phyloP scores from a whole-genome alignment of 1,139 yeast genomes.

The Suhomyces wounanorum region DNA sequence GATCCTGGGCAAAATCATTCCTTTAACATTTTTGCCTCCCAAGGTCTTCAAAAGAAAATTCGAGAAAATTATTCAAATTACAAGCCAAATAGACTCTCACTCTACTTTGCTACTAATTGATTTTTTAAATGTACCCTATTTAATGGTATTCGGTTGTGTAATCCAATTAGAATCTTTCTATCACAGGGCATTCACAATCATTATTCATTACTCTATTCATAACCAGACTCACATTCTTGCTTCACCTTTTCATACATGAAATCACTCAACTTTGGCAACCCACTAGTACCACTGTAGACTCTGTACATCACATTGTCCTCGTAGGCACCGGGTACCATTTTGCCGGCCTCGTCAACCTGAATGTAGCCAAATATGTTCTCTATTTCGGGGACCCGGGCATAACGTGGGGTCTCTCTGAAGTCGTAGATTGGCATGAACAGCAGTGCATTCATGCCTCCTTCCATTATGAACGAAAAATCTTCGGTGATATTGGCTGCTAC shows the following conservation, averaged over 20 bases:
- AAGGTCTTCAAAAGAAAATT: too few relatives aligned
- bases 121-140: too few relatives aligned
- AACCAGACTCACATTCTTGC: conserved; percentile 16
- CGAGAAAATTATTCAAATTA: too few relatives aligned
- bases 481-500: conserved; percentile 32
- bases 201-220: neutral
- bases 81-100: too few relatives aligned
- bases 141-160: too few relatives aligned
- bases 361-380: conserved; percentile 76
- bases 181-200: neutral
- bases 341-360: conserved; percentile 56
- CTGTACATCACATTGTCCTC: conserved; percentile 64
- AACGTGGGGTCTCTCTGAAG: conserved; percentile 63
- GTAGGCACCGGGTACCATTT: conserved; percentile 57
- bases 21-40: neutral
- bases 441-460: conserved; percentile 60
- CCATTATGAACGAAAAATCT: conserved; percentile 61
- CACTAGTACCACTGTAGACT: conserved; percentile 53
- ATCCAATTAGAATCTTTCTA: too few relatives aligned
- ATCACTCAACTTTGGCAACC: conserved; percentile 61
- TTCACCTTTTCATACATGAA: conserved; percentile 47
- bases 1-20: conserved; percentile 97
- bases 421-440: conserved; percentile 74
- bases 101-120: too few relatives aligned
- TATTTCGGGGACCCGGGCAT: conserved; percentile 70